These are phyloP conservation scores for Irpex sp. DNA, from an alignment of 1,284 basidiomycete genomes.

Conservation along the genomic window DNA sequence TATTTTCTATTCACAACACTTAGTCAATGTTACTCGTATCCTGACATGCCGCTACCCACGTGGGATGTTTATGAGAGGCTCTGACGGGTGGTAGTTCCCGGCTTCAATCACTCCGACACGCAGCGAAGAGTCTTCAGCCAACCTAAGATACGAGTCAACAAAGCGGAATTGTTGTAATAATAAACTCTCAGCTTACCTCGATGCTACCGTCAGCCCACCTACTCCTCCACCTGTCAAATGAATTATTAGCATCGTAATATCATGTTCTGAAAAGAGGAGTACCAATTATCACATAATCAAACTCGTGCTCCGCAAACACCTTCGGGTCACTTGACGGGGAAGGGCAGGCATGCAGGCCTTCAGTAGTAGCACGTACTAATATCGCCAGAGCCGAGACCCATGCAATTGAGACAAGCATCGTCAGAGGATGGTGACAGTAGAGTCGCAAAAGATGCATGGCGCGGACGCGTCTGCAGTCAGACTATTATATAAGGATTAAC, in stretches of 20 bases:
- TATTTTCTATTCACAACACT: slow-evolving; percentile 5
- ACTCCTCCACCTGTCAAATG: background rate
- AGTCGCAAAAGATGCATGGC: background rate
- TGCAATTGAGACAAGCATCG: background rate
- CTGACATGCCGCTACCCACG: background rate
- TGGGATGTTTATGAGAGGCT: slow-evolving; percentile 14
- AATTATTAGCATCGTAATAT: background rate
- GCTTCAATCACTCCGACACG: slow-evolving; percentile 18
- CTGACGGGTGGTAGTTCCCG: slow-evolving; percentile 12
- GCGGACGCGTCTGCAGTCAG: background rate
- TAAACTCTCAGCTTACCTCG: background rate
- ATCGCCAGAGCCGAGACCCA: background rate
- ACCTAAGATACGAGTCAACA: background rate
- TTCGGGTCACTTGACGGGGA: background rate
- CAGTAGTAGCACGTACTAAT: background rate
- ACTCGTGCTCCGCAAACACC: background rate
- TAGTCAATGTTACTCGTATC: background rate
- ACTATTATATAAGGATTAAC: too few relatives aligned
- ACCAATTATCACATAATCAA: background rate
- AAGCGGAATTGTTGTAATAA: background rate
- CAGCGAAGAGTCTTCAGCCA: slow-evolving; percentile 10
- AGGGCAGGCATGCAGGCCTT: background rate
- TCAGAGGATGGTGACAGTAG: background rate
- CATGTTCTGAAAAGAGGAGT: background rate
- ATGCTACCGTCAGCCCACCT: background rate